Base-by-base conservation (phyloP, 1,284 basidiomycete species). In the Naganishia cerealis region DNA sequence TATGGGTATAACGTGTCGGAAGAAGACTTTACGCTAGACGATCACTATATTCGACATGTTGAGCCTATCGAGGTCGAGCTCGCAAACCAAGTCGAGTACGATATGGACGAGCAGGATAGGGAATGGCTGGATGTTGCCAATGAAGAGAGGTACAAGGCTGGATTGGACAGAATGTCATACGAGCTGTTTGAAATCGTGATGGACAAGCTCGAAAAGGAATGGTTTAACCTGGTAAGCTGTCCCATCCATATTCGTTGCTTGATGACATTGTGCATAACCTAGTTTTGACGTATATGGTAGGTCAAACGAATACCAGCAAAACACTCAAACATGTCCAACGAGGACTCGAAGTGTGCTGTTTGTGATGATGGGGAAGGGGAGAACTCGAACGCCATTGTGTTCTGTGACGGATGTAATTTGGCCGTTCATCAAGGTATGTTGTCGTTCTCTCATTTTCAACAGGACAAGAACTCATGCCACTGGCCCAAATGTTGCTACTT, bases 301-400 rank as follows among this genome's bases (percentile, higher is more conserved):
- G 93, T 90, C 67, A 95, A 94, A 82, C 88, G 89, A 70, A 87
- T 95, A 18, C 92, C 91, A 0, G 93, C 94, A 78, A 63, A 63
- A 63, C 33, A 87, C 88, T 0, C 89, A 90, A 74, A 83, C 88
- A 68, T 82, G 94, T 74, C 91, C 91, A 0, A 91, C 89, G 93
- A 96, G 81, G 94, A 96, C 76, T 93, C 92, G 2, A 92, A 91
- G 0, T 99, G 96, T 78, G 91, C 93, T 3, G 91, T 99, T 62
- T 99, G 96, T 77, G 95, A 99, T 75, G 95, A 99, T 76, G 92
- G 93, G 3, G 96, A 99, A 76, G 95, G 94, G 72, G 96, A 99
- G 81, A 98, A 98, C 78, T 92, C 90, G 69, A 99, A 99, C 77
- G 96, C 94, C 7, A 99, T 99, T 73, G 95, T 99, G 18, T 99